Conservation (phyloP, 257 asterid species). For the Capsicum baccatum region DNA sequence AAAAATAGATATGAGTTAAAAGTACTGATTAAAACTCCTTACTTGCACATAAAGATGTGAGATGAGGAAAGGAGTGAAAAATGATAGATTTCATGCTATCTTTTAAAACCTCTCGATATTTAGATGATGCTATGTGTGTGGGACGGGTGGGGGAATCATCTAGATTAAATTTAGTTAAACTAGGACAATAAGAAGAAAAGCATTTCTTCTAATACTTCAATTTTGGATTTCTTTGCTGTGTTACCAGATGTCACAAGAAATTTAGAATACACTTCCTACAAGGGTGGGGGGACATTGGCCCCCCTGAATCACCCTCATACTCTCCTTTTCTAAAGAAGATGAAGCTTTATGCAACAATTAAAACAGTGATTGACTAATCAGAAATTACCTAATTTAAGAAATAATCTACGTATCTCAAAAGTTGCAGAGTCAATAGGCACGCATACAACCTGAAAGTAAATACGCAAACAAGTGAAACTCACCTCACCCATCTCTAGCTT, state of each 20-base stretch:
- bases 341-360: background rate
- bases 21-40: background rate
- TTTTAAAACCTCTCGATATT: background rate
- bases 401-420: background rate
- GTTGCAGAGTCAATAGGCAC: background rate
- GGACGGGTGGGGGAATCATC: background rate
- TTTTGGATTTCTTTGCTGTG: background rate
- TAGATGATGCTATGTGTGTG: background rate
- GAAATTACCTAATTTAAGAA: background rate
- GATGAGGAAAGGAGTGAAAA: background rate
- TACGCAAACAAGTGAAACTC: conserved; percentile 32
- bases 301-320: conserved; percentile 5
- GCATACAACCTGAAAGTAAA: background rate
- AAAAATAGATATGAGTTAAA: background rate
- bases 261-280: background rate
- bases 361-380: background rate
- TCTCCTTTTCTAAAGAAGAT: background rate
- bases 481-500: conserved; percentile 98
- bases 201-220: background rate
- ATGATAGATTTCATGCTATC: background rate
- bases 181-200: background rate
- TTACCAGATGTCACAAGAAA: background rate
- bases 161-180: background rate
- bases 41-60: background rate
- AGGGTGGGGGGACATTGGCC: conserved; percentile 7